Evolutionary conservation across 2,329 filamentous ascomycete genomes (phyloP).

Genomic region (Dactylellina leptospora): DNA sequence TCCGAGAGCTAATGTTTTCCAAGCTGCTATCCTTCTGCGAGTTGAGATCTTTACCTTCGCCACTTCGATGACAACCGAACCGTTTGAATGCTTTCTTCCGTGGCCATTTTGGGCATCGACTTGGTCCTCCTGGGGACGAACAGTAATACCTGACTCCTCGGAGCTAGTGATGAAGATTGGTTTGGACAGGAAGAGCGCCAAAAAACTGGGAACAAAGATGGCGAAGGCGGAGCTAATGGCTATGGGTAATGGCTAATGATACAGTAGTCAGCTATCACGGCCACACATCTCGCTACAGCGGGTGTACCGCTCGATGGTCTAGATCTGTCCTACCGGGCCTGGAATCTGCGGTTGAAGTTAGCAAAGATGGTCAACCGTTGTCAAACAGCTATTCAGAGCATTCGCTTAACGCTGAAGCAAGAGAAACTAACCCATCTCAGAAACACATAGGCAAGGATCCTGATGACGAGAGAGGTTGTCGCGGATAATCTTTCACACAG

Average conservation of each 20-base stretch:
- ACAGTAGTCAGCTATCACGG: neutral
- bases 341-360: conserved; percentile 58
- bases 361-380: conserved; percentile 55
- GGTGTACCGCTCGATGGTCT: conserved; percentile 8
- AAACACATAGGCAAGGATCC: conserved; percentile 64
- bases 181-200: conserved; percentile 68
- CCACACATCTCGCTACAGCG: no score
- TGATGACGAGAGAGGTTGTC: conserved; percentile 24
- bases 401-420: neutral
- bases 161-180: conserved; percentile 68
- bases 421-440: conserved; percentile 68
- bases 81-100: conserved; percentile 18
- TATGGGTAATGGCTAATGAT: conserved; percentile 59
- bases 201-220: conserved; percentile 72
- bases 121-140: conserved; percentile 57
- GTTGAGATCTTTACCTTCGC: conserved; percentile 62
- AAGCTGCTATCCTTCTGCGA: conserved; percentile 62
- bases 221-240: conserved; percentile 71
- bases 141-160: conserved; percentile 68
- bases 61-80: conserved; percentile 53
- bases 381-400: neutral
- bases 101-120: neutral
- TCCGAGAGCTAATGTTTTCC: conserved; percentile 77
- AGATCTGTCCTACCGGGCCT: conserved; percentile 61
- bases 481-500: conserved; percentile 27